phyloP scores from a whole-genome alignment of 345 rosid genomes.

The Gossypium mustelinum region DNA sequence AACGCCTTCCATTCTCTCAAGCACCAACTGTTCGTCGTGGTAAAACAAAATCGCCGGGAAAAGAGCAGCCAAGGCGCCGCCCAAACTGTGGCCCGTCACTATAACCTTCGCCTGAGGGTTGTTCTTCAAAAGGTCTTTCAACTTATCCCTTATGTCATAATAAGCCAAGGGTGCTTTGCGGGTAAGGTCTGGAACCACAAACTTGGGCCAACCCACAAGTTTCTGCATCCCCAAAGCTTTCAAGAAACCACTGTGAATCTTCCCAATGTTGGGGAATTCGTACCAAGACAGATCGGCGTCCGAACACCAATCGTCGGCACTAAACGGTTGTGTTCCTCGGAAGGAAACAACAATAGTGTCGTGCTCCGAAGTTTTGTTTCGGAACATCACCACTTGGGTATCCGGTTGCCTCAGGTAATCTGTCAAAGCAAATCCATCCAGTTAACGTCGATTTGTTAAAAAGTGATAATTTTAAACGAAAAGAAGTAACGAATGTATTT shows the following conservation, averaged over 20 bases:
- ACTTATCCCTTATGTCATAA: constrained; percentile 47
- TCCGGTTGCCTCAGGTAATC: constrained; percentile 48
- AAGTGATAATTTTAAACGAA: not conserved
- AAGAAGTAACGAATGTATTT: not conserved
- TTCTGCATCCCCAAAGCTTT: constrained; percentile 69
- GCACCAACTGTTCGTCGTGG: constrained; percentile 47
- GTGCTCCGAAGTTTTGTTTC: constrained; percentile 27
- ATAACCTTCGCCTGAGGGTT: constrained; percentile 26
- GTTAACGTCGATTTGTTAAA: too few relatives aligned
- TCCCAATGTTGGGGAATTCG: constrained; percentile 53
- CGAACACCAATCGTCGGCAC: constrained; percentile 63
- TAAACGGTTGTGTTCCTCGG: constrained; percentile 62
- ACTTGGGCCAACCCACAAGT: constrained; percentile 48
- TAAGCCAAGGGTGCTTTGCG: constrained; percentile 42
- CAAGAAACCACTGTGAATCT: constrained; percentile 69
- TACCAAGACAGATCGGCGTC: constrained; percentile 75
- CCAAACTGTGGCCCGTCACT: constrained; percentile 67
- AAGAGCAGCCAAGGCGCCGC: constrained; percentile 74
- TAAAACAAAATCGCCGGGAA: constrained; percentile 46
- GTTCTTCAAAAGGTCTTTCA: constrained; percentile 28
- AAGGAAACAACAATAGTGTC: constrained; percentile 56
- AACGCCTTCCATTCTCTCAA: constrained; percentile 53
- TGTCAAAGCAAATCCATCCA: constrained; percentile 10
- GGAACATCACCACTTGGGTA: constrained; percentile 54
- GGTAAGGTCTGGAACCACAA: not conserved